These are phyloP conservation scores for Alliaria petiolata DNA, from an alignment of 345 rosid genomes.

Conservation along the genomic window DNA sequence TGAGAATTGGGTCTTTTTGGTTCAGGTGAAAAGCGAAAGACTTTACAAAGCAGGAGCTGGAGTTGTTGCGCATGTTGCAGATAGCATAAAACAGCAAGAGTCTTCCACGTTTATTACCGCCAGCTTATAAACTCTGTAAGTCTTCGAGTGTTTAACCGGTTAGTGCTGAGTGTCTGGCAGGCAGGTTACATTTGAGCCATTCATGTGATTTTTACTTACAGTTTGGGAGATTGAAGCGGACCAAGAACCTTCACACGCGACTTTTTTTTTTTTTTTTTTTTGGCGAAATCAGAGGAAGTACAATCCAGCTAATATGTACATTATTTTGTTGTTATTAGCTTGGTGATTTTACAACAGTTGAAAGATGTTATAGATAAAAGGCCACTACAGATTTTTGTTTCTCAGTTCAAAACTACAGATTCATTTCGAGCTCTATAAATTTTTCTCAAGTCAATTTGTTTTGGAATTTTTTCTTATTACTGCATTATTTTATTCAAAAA, in stretches of 20 bases:
- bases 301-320: conserved; percentile 12
- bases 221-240: conserved; percentile 8
- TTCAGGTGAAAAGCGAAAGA: conserved; percentile 89
- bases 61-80: conserved; percentile 92
- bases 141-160: background rate
- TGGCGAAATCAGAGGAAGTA: conserved; percentile 1
- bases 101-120: conserved; percentile 47
- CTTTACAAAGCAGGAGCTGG: conserved; percentile 83
- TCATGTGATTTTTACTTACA: background rate
- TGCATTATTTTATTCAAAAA: background rate
- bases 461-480: background rate
- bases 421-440: background rate
- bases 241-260: background rate
- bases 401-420: background rate
- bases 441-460: background rate
- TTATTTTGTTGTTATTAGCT: conserved; percentile 15
- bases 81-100: conserved; percentile 84
- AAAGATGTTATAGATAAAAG: background rate
- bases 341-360: conserved; percentile 2
- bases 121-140: conserved; percentile 46
- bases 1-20: background rate
- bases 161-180: background rate
- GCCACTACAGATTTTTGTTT: background rate
- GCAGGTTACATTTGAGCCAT: background rate
- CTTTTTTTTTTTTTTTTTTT: background rate